Evolutionary conservation across 2,329 filamentous ascomycete genomes (phyloP), one percentile per base, ranked within the genome.

Genomic region (Epichloe aotearoae): DNA sequence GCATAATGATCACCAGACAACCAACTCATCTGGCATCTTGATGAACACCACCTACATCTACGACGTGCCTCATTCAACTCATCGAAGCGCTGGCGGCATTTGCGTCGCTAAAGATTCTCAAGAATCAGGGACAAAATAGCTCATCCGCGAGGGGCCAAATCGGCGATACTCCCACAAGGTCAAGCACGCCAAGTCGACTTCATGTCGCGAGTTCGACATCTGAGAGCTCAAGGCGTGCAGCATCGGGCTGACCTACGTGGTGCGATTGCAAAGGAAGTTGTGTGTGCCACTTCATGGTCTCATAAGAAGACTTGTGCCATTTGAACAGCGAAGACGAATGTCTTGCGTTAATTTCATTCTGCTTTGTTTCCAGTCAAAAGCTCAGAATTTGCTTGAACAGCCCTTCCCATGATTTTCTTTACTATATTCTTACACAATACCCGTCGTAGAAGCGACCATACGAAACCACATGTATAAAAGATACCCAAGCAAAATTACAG

Each of bases 401-500:
- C 5, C 19, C 11, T 5, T 41, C 7, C 17, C 17, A 23, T 23
- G 5, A 2, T 17, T 23, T 19, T 40, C 15, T 45, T 43, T 33
- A 30, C 34, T 41, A 34, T 11, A 20, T 45, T 44, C 42, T 43
- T 17, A 44, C 39, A 43, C 17, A 53, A 53, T 50, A 53, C 52
- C 52, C 49, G 49, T 36, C 23, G 46, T 36, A 12, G 50, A 48
- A 48, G 46, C 50, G 40, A 45, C 23, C 41, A 30, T 34, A 37
- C 8, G 33, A 47, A 50, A 36, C 34, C 47, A 33, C 30, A 40
- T 37, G 38, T 49, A 50, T 38, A 52, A 51, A 36, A 55, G 52
- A 55, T 55, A 55, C 54, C 54, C 52, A 40, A 47, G 41, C 46
- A 42, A 45, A 47, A 48, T 43, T 47, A 45, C 34, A 47, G 34